phyloP scores from a whole-genome alignment of 257 asterid genomes.

The Plectranthus barbatus region DNA sequence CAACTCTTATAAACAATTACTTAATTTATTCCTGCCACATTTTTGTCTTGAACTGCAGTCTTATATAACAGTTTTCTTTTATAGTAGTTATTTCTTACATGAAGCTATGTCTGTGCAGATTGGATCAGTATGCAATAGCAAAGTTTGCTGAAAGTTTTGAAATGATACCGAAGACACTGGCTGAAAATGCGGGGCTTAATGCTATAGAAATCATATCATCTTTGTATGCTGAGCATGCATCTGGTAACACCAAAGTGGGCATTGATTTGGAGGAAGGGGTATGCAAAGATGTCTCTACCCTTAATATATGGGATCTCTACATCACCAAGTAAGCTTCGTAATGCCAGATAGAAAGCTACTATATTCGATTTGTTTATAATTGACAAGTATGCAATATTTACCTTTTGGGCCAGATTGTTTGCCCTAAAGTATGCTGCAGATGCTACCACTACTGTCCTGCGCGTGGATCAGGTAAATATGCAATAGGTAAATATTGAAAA shows the following conservation, averaged over 20 bases:
- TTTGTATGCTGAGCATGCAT: constrained; percentile 81
- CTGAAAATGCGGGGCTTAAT: constrained; percentile 97
- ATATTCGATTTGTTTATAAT: no score
- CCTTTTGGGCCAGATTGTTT: constrained; percentile 38
- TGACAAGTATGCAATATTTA: background rate
- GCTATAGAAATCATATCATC: constrained; percentile 90
- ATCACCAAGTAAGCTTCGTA: constrained; percentile 63
- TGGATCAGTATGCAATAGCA: constrained; percentile 95
- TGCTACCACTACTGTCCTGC: constrained; percentile 89
- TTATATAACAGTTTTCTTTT: no score
- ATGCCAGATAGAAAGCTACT: no score
- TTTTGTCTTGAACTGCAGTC: no score
- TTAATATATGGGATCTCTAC: constrained; percentile 74
- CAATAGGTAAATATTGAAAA: background rate
- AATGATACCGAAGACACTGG: constrained; percentile 86
- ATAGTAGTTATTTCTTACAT: background rate
- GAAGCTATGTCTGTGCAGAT: constrained; percentile 35
- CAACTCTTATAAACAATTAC: no score
- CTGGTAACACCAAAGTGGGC: constrained; percentile 77
- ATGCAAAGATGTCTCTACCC: constrained; percentile 62
- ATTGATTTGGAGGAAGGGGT: constrained; percentile 74
- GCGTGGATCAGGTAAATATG: constrained; percentile 90
- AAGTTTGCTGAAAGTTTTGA: constrained; percentile 98
- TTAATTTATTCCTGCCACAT: no score
- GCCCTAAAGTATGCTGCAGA: constrained; percentile 94